A percentile compares a stretch with the other conserved stretches of the same genome.
Evolutionary conservation across 495 filamentous ascomycete genomes (phyloP).

Genomic region (Lophiotrema nucula): DNA sequence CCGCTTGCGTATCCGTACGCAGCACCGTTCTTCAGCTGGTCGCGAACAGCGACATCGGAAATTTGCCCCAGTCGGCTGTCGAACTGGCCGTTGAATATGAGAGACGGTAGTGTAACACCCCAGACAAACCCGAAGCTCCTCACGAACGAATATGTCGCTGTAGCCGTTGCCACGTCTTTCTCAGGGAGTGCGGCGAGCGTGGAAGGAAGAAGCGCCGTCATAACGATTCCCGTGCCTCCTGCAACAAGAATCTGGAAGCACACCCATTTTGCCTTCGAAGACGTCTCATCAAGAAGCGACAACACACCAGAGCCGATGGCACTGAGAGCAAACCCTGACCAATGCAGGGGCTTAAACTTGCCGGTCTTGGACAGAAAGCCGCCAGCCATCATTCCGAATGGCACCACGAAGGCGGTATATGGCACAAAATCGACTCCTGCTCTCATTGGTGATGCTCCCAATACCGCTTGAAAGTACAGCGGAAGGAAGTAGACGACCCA

Average conservation of each 20-base stretch:
- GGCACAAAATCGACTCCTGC: slow-evolving; percentile 62
- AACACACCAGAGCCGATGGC: slow-evolving; percentile 49
- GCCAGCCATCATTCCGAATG: slow-evolving; percentile 45
- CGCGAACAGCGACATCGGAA: neutral
- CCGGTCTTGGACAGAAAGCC: slow-evolving; percentile 46
- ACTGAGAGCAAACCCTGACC: slow-evolving; percentile 49
- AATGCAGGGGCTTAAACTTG: slow-evolving; percentile 49
- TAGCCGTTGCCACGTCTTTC: slow-evolving; percentile 44
- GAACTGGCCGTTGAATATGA: slow-evolving; percentile 51
- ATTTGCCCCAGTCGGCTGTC: neutral
- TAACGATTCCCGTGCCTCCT: slow-evolving; percentile 49
- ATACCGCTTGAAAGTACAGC: slow-evolving; percentile 62
- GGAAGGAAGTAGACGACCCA: slow-evolving; percentile 60
- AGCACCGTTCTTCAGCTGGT: slow-evolving; percentile 1
- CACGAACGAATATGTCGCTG: slow-evolving; percentile 48
- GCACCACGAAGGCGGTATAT: slow-evolving; percentile 51
- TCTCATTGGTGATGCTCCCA: slow-evolving; percentile 50
- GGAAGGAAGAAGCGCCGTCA: slow-evolving; percentile 43
- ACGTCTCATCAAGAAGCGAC: slow-evolving; percentile 44
- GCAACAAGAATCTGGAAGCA: slow-evolving; percentile 48
- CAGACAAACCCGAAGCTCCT: slow-evolving; percentile 51
- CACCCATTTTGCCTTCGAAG: slow-evolving; percentile 46
- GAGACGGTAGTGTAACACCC: slow-evolving; percentile 51
- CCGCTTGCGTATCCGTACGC: slow-evolving; percentile 15
- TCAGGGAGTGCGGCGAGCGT: slow-evolving; percentile 33